Conservation (phyloP, 1,139 yeast species). For the Lodderomyces beijingensis region DNA sequence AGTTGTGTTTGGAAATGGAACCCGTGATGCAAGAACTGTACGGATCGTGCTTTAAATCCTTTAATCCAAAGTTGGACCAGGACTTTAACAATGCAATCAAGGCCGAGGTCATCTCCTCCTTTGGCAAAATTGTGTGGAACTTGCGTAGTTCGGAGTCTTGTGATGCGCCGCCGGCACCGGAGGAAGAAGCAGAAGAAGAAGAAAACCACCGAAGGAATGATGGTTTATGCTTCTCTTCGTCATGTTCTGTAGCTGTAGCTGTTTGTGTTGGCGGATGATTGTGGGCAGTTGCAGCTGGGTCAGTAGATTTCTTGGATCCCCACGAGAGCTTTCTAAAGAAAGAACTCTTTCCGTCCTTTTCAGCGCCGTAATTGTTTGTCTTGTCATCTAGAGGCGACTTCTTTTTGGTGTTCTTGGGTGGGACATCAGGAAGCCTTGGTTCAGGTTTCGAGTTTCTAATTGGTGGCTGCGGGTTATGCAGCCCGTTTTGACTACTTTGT, state of each 20-base stretch:
- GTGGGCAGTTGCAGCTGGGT: conserved; percentile 7
- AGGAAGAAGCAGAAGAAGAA: conserved; percentile 25
- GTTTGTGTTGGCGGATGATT: too few species aligned
- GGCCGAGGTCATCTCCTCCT: conserved; percentile 61
- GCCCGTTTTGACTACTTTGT: too few species aligned
- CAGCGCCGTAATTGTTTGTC: conserved; percentile 22
- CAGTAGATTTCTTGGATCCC: conserved; percentile 41
- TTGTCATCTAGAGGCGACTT: conserved; percentile 31
- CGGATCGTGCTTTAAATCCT: conserved; percentile 47
- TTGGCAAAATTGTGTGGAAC: conserved; percentile 42
- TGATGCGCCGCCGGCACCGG: conserved; percentile 16
- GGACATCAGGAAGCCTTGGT: conserved; percentile 19
- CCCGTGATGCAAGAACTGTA: conserved; percentile 50
- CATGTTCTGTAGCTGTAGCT: conserved; percentile 33
- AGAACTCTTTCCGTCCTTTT: conserved; percentile 37
- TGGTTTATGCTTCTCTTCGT: conserved; percentile 27
- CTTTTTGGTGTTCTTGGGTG: conserved; percentile 11
- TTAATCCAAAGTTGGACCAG: conserved; percentile 71
- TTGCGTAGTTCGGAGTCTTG: conserved; percentile 30
- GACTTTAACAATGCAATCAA: conserved; percentile 57
- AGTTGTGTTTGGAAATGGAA: conserved; percentile 55
- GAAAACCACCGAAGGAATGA: conserved; percentile 46
- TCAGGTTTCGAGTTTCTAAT: too few species aligned
- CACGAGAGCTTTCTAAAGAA: conserved; percentile 65
- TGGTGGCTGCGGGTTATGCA: too few species aligned